These are phyloP conservation scores for Phytophthora colocasiae DNA, from an alignment of 352 stramenopile genomes.

Conservation along the genomic window DNA sequence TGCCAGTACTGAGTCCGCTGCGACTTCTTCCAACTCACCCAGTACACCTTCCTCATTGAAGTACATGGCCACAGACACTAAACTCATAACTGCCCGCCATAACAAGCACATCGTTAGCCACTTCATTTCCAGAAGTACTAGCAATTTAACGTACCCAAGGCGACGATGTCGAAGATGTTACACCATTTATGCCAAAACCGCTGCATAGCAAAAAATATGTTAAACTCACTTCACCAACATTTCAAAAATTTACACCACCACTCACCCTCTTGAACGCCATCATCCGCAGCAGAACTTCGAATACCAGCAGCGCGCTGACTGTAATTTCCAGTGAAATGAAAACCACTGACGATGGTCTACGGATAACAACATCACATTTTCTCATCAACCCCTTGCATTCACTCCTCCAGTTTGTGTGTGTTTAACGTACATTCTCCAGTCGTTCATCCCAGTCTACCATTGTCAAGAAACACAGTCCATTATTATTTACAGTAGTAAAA, in stretches of 20 bases:
- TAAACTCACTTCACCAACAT: neutral
- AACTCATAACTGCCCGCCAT: slow-evolving; percentile 64
- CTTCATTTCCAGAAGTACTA: neutral
- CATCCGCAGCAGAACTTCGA: slow-evolving; percentile 86
- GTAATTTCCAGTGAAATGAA: slow-evolving; percentile 87
- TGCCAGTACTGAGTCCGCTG: slow-evolving; percentile 74
- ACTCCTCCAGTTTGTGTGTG: neutral
- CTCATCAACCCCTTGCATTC: neutral
- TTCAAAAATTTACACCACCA: neutral
- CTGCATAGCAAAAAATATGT: slow-evolving; percentile 30
- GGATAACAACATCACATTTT: slow-evolving; percentile 4
- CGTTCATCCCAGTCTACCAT: slow-evolving; percentile 69
- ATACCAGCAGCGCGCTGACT: slow-evolving; percentile 76
- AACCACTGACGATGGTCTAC: slow-evolving; percentile 69
- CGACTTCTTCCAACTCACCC: slow-evolving; percentile 85
- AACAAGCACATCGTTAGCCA: slow-evolving; percentile 4
- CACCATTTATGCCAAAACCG: slow-evolving; percentile 87
- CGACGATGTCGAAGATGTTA: slow-evolving; percentile 88
- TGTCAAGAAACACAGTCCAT: neutral
- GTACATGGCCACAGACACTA: slow-evolving; percentile 83
- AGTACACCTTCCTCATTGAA: slow-evolving; percentile 87
- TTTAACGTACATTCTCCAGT: slow-evolving; percentile 71
- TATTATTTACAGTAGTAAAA: neutral
- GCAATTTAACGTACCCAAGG: slow-evolving; percentile 47
- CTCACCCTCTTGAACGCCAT: slow-evolving; percentile 76